phyloP scores from a whole-genome alignment of 495 filamentous ascomycete genomes.

The Hypomontagnella monticulosa region DNA sequence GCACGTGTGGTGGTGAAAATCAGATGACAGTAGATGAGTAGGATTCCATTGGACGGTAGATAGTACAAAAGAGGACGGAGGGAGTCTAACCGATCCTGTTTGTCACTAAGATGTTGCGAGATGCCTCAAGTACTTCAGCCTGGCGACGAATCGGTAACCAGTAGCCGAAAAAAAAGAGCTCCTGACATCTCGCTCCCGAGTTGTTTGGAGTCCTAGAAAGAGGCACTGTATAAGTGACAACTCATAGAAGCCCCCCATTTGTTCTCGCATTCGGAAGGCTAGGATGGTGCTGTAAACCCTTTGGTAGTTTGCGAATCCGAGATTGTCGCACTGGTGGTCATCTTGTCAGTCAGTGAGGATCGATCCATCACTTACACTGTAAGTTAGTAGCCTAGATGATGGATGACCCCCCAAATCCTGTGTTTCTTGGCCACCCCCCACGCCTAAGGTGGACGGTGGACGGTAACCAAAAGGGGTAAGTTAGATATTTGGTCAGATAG shows the following conservation, averaged over 20 bases:
- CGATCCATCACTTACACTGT: conserved; percentile 1
- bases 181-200: conserved; percentile 2
- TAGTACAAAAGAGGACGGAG: neutral
- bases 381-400: neutral
- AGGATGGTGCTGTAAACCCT: conserved; percentile 12
- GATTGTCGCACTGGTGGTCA: conserved; percentile 7
- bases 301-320: conserved; percentile 7
- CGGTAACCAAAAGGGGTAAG: conserved; percentile 32
- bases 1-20: conserved; percentile 21
- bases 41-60: conserved; percentile 9
- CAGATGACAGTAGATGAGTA: conserved; percentile 23
- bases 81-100: conserved; percentile 6
- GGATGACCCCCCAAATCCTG: conserved; percentile 4
- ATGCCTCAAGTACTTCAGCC: conserved; percentile 16
- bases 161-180: conserved; percentile 5
- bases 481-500: conserved; percentile 20
- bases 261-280: conserved; percentile 3
- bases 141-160: neutral
- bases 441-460: conserved; percentile 18
- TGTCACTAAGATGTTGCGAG: conserved; percentile 4
- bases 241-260: conserved; percentile 12
- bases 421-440: conserved; percentile 22
- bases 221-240: conserved; percentile 4
- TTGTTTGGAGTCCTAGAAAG: neutral
- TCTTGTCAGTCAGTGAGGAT: conserved; percentile 13